A percentile compares a stretch with the other conserved stretches of the same genome.
phyloP scores from a whole-genome alignment of 2,329 filamentous ascomycete genomes.

The Coniochaeta pulveracea region DNA sequence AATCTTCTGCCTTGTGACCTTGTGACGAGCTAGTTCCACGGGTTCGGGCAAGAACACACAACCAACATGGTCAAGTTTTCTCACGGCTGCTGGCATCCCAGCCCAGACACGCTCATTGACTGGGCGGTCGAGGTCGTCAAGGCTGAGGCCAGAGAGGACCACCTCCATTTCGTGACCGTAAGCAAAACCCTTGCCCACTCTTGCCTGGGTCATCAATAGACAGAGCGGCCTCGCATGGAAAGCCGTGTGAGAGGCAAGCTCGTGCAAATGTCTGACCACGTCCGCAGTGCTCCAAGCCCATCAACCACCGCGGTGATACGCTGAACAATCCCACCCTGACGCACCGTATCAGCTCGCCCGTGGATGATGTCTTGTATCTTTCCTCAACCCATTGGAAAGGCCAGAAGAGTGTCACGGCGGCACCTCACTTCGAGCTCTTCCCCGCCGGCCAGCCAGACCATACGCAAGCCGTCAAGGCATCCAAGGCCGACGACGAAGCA shows the following conservation, averaged over 20 bases:
- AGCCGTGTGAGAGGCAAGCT: not conserved
- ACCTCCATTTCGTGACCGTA: conserved; percentile 3
- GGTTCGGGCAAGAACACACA: not conserved
- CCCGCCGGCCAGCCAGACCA: conserved; percentile 33
- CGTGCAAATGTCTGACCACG: not conserved
- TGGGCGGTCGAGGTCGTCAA: conserved; percentile 4
- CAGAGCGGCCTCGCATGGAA: not conserved
- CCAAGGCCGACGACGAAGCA: conserved; percentile 29
- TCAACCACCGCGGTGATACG: conserved; percentile 40
- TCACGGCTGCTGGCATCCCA: conserved; percentile 3
- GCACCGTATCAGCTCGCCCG: conserved; percentile 7
- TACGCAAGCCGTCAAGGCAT: conserved; percentile 23
- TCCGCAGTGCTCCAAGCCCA: conserved; percentile 11
- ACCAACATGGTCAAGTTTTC: conserved; percentile 4
- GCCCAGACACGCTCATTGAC: conserved; percentile 4
- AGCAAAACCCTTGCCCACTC: not conserved
- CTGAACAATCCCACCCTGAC: conserved; percentile 44
- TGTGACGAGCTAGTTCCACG: not conserved
- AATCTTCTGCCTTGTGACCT: not conserved
- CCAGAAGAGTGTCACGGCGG: conserved; percentile 20
- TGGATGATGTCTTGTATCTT: conserved; percentile 27
- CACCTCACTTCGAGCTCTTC: conserved; percentile 43
- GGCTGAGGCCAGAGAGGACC: conserved; percentile 2
- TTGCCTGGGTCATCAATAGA: not conserved
- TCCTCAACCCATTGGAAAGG: conserved; percentile 28